Percentiles rank a stretch among this genome's conserved stretches.
Conservation (phyloP, 1,139 yeast genomes). For the Keqinozyma sinolaborantium region DNA sequence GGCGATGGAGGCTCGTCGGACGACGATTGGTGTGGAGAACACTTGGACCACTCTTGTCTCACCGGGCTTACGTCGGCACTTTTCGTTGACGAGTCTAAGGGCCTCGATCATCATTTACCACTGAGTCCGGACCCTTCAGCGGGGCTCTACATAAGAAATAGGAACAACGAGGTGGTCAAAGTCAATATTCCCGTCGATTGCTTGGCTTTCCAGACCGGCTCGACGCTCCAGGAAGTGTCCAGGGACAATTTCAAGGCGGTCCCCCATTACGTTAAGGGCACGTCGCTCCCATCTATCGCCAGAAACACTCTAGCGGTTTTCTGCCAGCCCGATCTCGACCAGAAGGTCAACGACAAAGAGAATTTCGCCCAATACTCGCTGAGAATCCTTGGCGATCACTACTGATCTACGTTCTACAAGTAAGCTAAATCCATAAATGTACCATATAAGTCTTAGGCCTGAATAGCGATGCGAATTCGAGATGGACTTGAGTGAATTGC, state of each 20-base stretch:
- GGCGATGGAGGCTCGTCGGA: conserved; percentile 8
- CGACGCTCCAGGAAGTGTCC: conserved; percentile 55
- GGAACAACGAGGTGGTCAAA: conserved; percentile 43
- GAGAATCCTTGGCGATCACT: conserved; percentile 32
- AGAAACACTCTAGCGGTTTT: conserved; percentile 63
- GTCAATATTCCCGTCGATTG: conserved; percentile 56
- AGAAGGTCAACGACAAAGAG: conserved; percentile 38
- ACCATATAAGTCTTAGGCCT: no score
- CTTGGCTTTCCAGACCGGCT: conserved; percentile 63
- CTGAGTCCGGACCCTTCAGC: conserved; percentile 42
- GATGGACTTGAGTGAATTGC: conserved; percentile 20
- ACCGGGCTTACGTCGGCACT: conserved; percentile 61
- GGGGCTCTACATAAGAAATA: conserved; percentile 52
- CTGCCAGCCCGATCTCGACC: conserved; percentile 59
- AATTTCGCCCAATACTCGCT: conserved; percentile 50
- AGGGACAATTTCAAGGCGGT: conserved; percentile 54
- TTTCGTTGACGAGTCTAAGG: conserved; percentile 39
- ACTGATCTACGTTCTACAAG: conserved; percentile 10
- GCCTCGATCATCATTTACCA: conserved; percentile 18
- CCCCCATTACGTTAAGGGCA: conserved; percentile 55
- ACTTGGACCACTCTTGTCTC: conserved; percentile 59
- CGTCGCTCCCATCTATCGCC: conserved; percentile 30
- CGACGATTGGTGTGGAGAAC: conserved; percentile 64
- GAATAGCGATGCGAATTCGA: conserved; percentile 1
- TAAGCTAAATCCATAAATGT: no score